These are phyloP conservation scores for Castanea sativa DNA, from an alignment of 306 rosid species.

Conservation along the genomic window DNA sequence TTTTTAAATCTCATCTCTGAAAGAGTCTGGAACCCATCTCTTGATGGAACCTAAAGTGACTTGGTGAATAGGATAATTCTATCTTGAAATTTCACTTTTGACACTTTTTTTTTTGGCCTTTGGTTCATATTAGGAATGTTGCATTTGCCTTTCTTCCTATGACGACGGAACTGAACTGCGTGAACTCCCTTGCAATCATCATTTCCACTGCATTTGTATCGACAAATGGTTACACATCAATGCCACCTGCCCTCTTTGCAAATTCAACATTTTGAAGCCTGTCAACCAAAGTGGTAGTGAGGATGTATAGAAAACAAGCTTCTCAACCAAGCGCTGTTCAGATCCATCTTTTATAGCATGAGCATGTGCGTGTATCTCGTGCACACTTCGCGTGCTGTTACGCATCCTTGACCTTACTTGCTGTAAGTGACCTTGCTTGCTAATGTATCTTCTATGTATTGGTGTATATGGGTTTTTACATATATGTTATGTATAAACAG, in stretches of 20 bases:
- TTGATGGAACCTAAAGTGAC: too few species aligned
- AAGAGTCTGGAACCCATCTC: too few species aligned
- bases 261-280: constrained; percentile 60
- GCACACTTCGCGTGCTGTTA: not conserved
- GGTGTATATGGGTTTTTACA: constrained; percentile 7
- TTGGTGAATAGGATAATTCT: too few species aligned
- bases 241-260: constrained; percentile 91
- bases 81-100: not conserved
- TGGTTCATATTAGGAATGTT: constrained; percentile 64
- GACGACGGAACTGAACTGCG: constrained; percentile 67
- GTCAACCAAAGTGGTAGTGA: constrained; percentile 23
- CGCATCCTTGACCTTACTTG: not conserved
- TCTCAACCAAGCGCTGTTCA: not conserved
- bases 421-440: not conserved
- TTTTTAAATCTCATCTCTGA: too few species aligned
- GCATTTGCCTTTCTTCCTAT: constrained; percentile 72
- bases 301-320: constrained; percentile 25
- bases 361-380: not conserved
- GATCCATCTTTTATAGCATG: not conserved
- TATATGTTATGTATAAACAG: constrained; percentile 2
- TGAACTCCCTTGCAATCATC: constrained; percentile 83
- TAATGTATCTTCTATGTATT: not conserved
- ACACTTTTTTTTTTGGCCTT: constrained; percentile 8
- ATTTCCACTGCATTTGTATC: constrained; percentile 79
- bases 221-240: constrained; percentile 84